Conservation (phyloP, 1,284 basidiomycete species). For the Heterobasidion parviporum region DNA sequence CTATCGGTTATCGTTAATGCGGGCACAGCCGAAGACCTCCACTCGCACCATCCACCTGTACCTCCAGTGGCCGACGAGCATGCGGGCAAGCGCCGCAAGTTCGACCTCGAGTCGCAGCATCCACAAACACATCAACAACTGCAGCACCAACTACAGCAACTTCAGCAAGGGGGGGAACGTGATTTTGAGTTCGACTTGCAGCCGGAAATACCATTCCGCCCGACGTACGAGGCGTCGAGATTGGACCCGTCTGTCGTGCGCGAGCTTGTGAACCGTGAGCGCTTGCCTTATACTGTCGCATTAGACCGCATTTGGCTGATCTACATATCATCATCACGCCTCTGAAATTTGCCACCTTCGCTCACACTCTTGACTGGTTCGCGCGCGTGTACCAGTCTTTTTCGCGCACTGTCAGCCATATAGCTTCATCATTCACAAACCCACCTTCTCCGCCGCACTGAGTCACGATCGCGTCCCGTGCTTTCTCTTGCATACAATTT, state of each 20-base stretch:
- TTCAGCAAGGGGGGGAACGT: too few relatives aligned
- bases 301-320: too few relatives aligned
- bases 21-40: slow-evolving; percentile 8
- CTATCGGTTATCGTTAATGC: too few relatives aligned
- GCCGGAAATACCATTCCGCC: slow-evolving; percentile 14
- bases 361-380: slow-evolving; percentile 7
- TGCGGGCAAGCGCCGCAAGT: slow-evolving; percentile 11
- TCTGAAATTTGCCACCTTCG: slow-evolving; percentile 1
- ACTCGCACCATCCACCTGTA: background rate
- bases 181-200: too few relatives aligned
- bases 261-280: slow-evolving; percentile 68
- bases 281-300: background rate
- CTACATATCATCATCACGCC: too few relatives aligned
- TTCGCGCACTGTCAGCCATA: slow-evolving; percentile 74
- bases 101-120: too few relatives aligned
- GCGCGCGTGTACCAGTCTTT: slow-evolving; percentile 44
- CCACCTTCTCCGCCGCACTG: slow-evolving; percentile 59
- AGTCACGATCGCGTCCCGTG: slow-evolving; percentile 55
- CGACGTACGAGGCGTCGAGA: slow-evolving; percentile 11
- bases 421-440: slow-evolving; percentile 65
- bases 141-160: slow-evolving; percentile 12
- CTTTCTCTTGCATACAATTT: slow-evolving; percentile 62
- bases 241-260: slow-evolving; percentile 58
- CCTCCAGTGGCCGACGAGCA: slow-evolving; percentile 10
- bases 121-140: slow-evolving; percentile 15